A percentile compares a stretch with the other conserved stretches of the same genome.
phyloP scores from a whole-genome alignment of 345 rosid genomes.

The Limnanthes douglasii region DNA sequence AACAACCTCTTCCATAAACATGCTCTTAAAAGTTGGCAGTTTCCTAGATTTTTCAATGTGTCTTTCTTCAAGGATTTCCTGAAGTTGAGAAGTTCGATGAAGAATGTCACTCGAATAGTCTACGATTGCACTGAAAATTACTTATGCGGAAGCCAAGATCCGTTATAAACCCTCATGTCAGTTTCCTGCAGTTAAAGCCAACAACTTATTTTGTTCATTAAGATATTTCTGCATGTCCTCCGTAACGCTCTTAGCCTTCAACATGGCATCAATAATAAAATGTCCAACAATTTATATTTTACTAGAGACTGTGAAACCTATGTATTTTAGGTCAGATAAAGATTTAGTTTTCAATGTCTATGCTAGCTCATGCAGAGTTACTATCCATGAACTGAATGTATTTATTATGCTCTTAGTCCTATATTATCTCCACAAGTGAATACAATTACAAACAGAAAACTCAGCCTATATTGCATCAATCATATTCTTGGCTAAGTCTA shows the following conservation, averaged over 20 bases:
- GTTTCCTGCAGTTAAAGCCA: slow-evolving; percentile 41
- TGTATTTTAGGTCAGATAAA: slow-evolving; percentile 39
- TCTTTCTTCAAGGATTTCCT: slow-evolving; percentile 29
- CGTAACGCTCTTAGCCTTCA: slow-evolving; percentile 41
- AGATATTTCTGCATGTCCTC: slow-evolving; percentile 39
- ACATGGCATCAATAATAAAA: slow-evolving; percentile 34
- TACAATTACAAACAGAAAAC: no score
- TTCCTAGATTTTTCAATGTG: slow-evolving; percentile 31
- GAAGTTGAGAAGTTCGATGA: slow-evolving; percentile 34
- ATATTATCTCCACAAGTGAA: no score
- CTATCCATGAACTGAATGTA: slow-evolving; percentile 35
- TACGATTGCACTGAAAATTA: slow-evolving; percentile 41
- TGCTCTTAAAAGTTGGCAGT: slow-evolving; percentile 40
- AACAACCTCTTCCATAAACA: slow-evolving; percentile 58
- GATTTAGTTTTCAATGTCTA: slow-evolving; percentile 28
- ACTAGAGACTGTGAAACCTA: slow-evolving; percentile 22
- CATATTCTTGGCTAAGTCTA: no score
- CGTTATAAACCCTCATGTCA: slow-evolving; percentile 56
- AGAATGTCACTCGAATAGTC: slow-evolving; percentile 40
- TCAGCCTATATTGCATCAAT: no score
- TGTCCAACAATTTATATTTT: slow-evolving; percentile 36
- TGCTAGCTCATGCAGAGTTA: slow-evolving; percentile 38
- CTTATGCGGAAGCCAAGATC: slow-evolving; percentile 41
- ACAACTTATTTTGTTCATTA: slow-evolving; percentile 39
- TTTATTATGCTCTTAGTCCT: slow-evolving; percentile 40